phyloP scores from a whole-genome alignment of 805 yeast genomes.

The Suhomyces sp. region DNA sequence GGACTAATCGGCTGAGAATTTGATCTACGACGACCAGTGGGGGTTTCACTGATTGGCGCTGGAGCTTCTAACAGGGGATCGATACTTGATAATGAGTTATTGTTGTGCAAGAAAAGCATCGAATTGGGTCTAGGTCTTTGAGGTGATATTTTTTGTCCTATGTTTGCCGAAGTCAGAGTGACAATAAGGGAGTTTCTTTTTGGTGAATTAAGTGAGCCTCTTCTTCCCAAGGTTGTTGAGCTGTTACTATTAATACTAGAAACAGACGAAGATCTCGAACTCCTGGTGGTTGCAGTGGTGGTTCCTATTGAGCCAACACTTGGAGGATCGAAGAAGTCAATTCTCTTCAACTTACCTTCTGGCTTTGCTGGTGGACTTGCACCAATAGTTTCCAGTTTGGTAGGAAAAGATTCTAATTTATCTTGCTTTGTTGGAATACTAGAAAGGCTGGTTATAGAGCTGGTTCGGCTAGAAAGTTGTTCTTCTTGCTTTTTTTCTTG shows the following conservation, averaged over 20 bases:
- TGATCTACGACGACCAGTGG: constrained; percentile 31
- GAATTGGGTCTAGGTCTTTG: constrained; percentile 23
- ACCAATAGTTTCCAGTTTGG: neutral
- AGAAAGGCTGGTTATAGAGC: neutral
- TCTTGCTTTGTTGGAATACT: too few relatives aligned
- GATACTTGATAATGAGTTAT: constrained; percentile 14
- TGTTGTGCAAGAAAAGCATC: constrained; percentile 23
- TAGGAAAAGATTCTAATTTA: too few relatives aligned
- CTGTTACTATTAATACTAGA: constrained; percentile 22
- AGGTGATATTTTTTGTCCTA: constrained; percentile 6
- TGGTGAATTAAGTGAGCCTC: constrained; percentile 18
- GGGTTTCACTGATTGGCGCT: too few relatives aligned
- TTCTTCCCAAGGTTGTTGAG: constrained; percentile 15
- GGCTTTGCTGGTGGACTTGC: neutral
- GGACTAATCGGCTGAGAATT: constrained; percentile 33
- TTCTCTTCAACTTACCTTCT: constrained; percentile 14
- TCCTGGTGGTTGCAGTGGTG: too few relatives aligned
- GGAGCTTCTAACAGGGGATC: too few relatives aligned
- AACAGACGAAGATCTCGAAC: constrained; percentile 30
- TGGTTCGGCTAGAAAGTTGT: constrained; percentile 1
- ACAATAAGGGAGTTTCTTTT: constrained; percentile 14
- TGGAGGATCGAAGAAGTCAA: constrained; percentile 15
- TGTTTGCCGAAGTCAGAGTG: constrained; percentile 7
- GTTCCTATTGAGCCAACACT: too few relatives aligned
- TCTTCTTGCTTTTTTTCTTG: constrained; percentile 1